A percentile compares a stretch with the other conserved stretches of the same genome.
phyloP scores from a whole-genome alignment of 805 yeast genomes.

The Candida lessepsii region DNA sequence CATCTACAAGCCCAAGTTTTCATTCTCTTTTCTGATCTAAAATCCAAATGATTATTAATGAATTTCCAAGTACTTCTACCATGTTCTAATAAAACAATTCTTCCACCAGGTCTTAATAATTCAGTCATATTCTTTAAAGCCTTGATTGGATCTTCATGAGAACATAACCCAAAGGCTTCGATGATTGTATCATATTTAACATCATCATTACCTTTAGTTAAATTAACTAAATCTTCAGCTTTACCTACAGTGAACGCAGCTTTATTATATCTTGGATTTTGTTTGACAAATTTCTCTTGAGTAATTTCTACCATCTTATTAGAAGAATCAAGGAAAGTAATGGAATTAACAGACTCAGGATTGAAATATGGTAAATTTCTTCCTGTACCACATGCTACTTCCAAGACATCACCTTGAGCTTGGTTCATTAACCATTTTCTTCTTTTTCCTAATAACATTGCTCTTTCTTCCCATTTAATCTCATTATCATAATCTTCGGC shows the following conservation, averaged over 20 bases:
- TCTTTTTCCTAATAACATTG: constrained; percentile 58
- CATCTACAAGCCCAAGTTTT: constrained; percentile 96
- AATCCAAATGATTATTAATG: constrained; percentile 77
- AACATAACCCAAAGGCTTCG: constrained; percentile 94
- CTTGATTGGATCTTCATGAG: constrained; percentile 87
- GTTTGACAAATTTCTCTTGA: constrained; percentile 64
- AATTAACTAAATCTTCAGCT: constrained; percentile 73
- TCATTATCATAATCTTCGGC: constrained; percentile 81
- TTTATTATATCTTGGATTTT: constrained; percentile 62
- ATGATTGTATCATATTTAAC: constrained; percentile 85
- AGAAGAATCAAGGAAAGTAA: constrained; percentile 86
- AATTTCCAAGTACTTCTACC: constrained; percentile 82
- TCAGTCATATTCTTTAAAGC: constrained; percentile 73
- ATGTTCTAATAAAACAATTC: constrained; percentile 85
- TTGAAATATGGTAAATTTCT: constrained; percentile 79
- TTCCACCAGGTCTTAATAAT: constrained; percentile 84
- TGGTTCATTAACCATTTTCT: constrained; percentile 80
- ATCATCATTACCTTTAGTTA: constrained; percentile 41
- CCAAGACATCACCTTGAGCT: constrained; percentile 84
- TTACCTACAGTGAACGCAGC: constrained; percentile 89
- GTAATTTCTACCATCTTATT: constrained; percentile 81
- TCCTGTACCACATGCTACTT: constrained; percentile 96
- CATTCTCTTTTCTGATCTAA: constrained; percentile 78
- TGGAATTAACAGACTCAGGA: constrained; percentile 58
- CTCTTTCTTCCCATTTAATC: constrained; percentile 70